Base-by-base conservation (phyloP, 139 green algal species). In the Coelastrella sp. region DNA sequence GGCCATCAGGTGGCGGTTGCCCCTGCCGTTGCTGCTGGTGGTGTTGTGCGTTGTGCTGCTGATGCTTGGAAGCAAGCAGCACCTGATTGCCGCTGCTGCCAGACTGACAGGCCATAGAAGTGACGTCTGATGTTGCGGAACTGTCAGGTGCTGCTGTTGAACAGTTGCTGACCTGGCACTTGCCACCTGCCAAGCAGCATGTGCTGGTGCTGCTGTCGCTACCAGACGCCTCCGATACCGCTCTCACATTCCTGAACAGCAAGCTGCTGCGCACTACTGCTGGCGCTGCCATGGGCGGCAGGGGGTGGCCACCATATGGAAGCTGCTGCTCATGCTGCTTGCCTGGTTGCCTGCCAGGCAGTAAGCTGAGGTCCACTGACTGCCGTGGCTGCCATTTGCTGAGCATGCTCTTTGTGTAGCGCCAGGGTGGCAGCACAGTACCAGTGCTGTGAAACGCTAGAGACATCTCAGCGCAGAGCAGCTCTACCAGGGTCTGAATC, bases 341-440 rank as follows among this genome's bases (percentile, higher is more conserved):
- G 74, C n/a, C 74, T 57, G 77, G 3, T 57, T 13, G 61, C 65
- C 65, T 65, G 65, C 83, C 23, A 65, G 59, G 23, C 17, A 23
- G 7, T 16, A 87, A 54, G n/a, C 68, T 58, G 23, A 87, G 64
- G 65, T 79, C 71, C 2, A 76, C 5, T 3, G 68, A 85, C 11
- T 66, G 32, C n/a, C 85, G 80, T 5, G 89, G 88, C 73, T 86
- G 86, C 94, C 94, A 97, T 88, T 97, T 97, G 84, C 80, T 93
- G 17, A 97, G 91, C 94, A 97, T 94, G 90, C 87, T 93, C 23
- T 89, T 92, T 57, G 83, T 82, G 16, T 94, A 90, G 23, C 95
- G 93, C 95, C 95, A 97, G 8, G 95, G 95, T 14, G 95, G 95
- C 80, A 97, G 80, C 23, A 94, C 88, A 19, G 92, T 92, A 6